A percentile compares a stretch with the other conserved stretches of the same genome.
These are phyloP conservation scores for Forsythia suspensa DNA, from an alignment of 257 asterid species.

Conservation along the genomic window DNA sequence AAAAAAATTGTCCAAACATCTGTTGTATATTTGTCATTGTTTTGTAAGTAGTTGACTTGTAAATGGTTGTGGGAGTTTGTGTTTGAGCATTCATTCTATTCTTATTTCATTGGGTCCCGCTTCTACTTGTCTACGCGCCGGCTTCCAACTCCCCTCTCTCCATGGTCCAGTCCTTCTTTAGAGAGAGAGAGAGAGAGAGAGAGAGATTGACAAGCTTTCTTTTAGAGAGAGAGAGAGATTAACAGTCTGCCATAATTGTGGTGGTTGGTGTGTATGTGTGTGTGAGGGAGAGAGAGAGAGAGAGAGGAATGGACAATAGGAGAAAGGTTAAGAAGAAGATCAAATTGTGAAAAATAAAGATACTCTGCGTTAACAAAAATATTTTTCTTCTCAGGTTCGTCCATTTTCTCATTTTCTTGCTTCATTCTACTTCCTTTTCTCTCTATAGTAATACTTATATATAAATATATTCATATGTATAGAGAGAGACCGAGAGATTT, in stretches of 20 bases:
- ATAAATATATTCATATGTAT: too few relatives aligned
- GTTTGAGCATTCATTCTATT: too few relatives aligned
- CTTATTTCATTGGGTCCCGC: too few relatives aligned
- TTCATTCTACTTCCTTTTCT: slow-evolving; percentile 3
- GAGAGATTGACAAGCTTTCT: slow-evolving; percentile 1
- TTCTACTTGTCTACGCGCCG: too few relatives aligned
- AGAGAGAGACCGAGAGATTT: neutral
- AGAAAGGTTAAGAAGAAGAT: slow-evolving; percentile 26
- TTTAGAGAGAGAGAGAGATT: slow-evolving; percentile 19
- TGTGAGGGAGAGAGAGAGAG: neutral
- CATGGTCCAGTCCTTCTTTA: too few relatives aligned
- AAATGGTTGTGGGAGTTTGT: too few relatives aligned
- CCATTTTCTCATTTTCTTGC: slow-evolving; percentile 1
- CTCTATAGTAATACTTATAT: neutral
- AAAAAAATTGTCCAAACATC: too few relatives aligned
- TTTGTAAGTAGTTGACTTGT: too few relatives aligned
- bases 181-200: neutral
- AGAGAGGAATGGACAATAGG: slow-evolving; percentile 17
- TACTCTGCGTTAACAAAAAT: slow-evolving; percentile 40
- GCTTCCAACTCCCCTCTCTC: too few relatives aligned
- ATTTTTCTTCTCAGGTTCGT: slow-evolving; percentile 38
- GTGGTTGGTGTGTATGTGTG: slow-evolving; percentile 1
- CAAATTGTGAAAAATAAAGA: neutral
- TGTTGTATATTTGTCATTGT: too few relatives aligned
- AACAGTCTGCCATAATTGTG: slow-evolving; percentile 22